phyloP scores from a whole-genome alignment of 2,329 filamentous ascomycete species.

The Aschersonia sp. region DNA sequence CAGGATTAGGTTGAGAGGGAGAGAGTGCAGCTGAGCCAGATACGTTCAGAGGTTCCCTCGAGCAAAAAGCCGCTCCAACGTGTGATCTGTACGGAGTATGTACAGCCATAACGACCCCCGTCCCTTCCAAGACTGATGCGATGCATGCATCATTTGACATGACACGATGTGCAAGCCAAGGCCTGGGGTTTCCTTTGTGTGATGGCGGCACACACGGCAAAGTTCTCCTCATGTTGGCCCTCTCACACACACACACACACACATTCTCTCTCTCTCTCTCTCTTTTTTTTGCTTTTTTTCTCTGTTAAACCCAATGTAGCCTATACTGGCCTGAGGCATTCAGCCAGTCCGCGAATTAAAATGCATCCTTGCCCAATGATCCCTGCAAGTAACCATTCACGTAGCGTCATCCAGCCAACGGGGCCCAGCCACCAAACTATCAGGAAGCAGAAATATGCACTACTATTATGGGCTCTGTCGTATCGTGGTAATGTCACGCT shows the following conservation, averaged over 20 bases:
- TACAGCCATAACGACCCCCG: too few relatives aligned
- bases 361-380: background rate
- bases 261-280: too few relatives aligned
- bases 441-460: background rate
- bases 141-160: background rate
- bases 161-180: background rate
- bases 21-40: too few relatives aligned
- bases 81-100: too few relatives aligned
- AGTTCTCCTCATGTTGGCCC: background rate
- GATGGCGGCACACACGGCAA: background rate
- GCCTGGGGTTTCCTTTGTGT: background rate
- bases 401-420: background rate
- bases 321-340: background rate
- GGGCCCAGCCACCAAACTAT: background rate
- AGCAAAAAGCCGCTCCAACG: too few relatives aligned
- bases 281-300: background rate
- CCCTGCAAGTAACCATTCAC: background rate
- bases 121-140: background rate
- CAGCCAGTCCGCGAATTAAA: background rate
- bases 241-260: too few relatives aligned
- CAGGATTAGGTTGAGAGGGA: too few relatives aligned
- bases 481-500: slow-evolving; percentile 1
- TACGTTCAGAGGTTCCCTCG: too few relatives aligned
- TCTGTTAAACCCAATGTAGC: background rate
- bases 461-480: background rate